Conservation (phyloP, 192 early-diverging fungal species). For the Gaertneriomyces semiglobifer region DNA sequence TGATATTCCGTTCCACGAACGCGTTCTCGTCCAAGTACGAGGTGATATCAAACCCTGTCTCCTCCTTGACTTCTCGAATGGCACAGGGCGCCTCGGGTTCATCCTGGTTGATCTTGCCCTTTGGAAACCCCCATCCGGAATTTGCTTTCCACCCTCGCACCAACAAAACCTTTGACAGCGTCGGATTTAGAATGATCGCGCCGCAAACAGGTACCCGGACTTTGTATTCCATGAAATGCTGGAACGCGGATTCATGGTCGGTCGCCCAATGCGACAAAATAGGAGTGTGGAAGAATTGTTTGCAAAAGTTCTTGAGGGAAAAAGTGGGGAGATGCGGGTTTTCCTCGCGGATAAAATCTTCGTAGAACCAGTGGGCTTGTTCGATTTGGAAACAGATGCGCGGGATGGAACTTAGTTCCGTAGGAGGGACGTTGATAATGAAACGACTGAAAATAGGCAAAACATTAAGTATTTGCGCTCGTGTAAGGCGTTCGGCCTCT, state of each 20-base stretch:
- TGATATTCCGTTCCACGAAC: slow-evolving; percentile 82
- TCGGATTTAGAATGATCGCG: slow-evolving; percentile 86
- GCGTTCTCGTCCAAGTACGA: slow-evolving; percentile 65
- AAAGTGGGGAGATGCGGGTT: slow-evolving; percentile 77
- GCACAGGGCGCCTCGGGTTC: slow-evolving; percentile 86
- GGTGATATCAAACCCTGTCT: slow-evolving; percentile 88
- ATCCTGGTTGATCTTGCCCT: slow-evolving; percentile 98
- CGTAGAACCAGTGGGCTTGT: slow-evolving; percentile 98
- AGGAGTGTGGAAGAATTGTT: slow-evolving; percentile 87
- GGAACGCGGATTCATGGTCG: slow-evolving; percentile 85
- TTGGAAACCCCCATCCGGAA: slow-evolving; percentile 96
- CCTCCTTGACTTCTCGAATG: slow-evolving; percentile 89
- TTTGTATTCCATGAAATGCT: slow-evolving; percentile 93
- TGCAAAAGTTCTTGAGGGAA: slow-evolving; percentile 65
- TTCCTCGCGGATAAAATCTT: slow-evolving; percentile 92
- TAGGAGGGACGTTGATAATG: slow-evolving; percentile 96
- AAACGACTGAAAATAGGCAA: slow-evolving; percentile 66
- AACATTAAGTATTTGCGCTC: neutral
- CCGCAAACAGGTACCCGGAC: slow-evolving; percentile 95
- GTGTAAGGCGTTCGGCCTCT: neutral
- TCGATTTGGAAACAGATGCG: slow-evolving; percentile 98
- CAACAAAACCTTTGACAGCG: slow-evolving; percentile 73
- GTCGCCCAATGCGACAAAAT: slow-evolving; percentile 83
- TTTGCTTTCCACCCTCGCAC: slow-evolving; percentile 90
- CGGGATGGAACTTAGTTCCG: slow-evolving; percentile 90